A percentile compares a stretch with the other conserved stretches of the same genome.
phyloP scores from a whole-genome alignment of 495 filamentous ascomycete genomes.

The Annulohypoxylon nitens region DNA sequence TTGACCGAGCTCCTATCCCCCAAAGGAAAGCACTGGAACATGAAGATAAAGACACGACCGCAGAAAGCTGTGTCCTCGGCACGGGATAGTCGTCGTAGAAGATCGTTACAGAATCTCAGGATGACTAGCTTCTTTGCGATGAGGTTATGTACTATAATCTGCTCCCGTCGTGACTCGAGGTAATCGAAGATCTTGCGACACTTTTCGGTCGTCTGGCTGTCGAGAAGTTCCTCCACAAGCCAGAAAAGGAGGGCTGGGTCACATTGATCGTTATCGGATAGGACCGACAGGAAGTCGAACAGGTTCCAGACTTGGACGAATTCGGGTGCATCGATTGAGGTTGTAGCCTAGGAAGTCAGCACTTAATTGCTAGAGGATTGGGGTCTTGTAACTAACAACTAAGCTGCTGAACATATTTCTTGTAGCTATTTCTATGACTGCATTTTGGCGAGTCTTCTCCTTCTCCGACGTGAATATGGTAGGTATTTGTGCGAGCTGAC shows the following conservation, averaged over 20 bases:
- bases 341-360: slow-evolving; percentile 69
- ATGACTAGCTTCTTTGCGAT: slow-evolving; percentile 88
- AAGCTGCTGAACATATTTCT: slow-evolving; percentile 80
- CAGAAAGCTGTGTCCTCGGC: slow-evolving; percentile 98
- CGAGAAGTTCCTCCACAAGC: slow-evolving; percentile 93
- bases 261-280: slow-evolving; percentile 87
- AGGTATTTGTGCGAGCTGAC: slow-evolving; percentile 59
- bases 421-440: slow-evolving; percentile 82
- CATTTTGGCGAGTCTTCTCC: slow-evolving; percentile 65
- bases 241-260: slow-evolving; percentile 86
- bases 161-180: slow-evolving; percentile 89
- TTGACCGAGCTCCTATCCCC: slow-evolving; percentile 98
- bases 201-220: slow-evolving; percentile 92
- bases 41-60: slow-evolving; percentile 95
- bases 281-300: slow-evolving; percentile 86
- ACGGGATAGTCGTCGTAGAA: slow-evolving; percentile 88
- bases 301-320: slow-evolving; percentile 93
- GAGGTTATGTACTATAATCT: slow-evolving; percentile 86
- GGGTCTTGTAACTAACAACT: slow-evolving; percentile 67
- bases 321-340: slow-evolving; percentile 75
- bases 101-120: slow-evolving; percentile 92
- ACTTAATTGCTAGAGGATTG: slow-evolving; percentile 27
- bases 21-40: slow-evolving; percentile 96
- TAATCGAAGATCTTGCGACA: slow-evolving; percentile 94
- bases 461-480: slow-evolving; percentile 51